Base-by-base conservation (phyloP, 495 filamentous ascomycete species). In the Penicillium lagena region DNA sequence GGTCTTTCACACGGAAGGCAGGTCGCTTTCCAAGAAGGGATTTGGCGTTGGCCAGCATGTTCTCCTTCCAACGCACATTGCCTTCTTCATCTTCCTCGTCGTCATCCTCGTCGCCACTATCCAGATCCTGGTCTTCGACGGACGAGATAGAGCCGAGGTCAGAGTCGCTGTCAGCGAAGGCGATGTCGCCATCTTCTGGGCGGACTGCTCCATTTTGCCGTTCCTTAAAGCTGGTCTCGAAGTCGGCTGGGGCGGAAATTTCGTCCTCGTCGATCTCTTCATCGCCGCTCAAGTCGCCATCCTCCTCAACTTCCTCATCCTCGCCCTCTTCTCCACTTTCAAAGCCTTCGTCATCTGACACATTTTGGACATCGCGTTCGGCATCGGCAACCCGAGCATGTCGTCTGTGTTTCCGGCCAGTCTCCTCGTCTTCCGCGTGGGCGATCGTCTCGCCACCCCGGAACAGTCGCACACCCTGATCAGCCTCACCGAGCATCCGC, bases 101-200 rank as follows among this genome's bases (percentile, higher is more conserved):
- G 1, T 74, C 76, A 1, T 68, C 76, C 12, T 78, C 72, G 8
- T 62, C 59, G 14, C 70, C 81, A 49, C 83, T 81, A 22, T 89
- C 80, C 2, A 84, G 50, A 12, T 77, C 71, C 40, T 77, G 73
- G 29, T 81, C 79, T 10, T 79, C 81, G 4, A 72, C 83, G 3
- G 77, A 78, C n/a, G 86, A 94, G 31, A 95, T 66, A 11, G 93
- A 96, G 10, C 93, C 93, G 4, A 97, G 70, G 60, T 97, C 94
- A 7, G 91, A 96, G 58, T 98, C 93, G 55, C 86, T 93, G 55
- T 97, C 90, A 1, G 91, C 90, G 63, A 96, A 98, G n/a, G 79
- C 85, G 50, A 96, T 47, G 41, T 82, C 79, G 34, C 79, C 83
- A 30, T 82, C 80, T 10, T 72, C 67, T 7, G 58, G 68, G 8